These are phyloP conservation scores for Colletotrichum lentis DNA, from an alignment of 2,329 filamentous ascomycete species.

Conservation along the genomic window DNA sequence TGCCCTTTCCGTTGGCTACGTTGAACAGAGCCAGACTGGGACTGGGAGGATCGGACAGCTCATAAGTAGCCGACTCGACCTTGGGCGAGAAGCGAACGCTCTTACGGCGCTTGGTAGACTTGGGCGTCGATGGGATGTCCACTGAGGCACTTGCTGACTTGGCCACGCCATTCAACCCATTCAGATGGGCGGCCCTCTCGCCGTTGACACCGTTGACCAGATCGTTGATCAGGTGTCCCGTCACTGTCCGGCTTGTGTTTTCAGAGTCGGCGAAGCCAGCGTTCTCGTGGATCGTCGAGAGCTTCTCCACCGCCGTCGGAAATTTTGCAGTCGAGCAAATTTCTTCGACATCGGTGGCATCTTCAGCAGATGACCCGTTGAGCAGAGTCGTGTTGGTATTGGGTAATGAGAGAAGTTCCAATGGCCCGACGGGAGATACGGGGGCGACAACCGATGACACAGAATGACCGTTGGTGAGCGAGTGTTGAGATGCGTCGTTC, in stretches of 20 bases:
- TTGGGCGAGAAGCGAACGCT: constrained; percentile 75
- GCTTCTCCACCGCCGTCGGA: background rate
- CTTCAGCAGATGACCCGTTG: background rate
- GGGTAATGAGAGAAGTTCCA: constrained; percentile 61
- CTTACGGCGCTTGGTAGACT: constrained; percentile 59
- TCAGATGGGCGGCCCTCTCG: constrained; percentile 7
- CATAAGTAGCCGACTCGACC: constrained; percentile 70
- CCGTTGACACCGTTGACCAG: constrained; percentile 36
- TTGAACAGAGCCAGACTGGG: constrained; percentile 48
- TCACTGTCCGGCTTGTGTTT: background rate
- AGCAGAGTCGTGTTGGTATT: constrained; percentile 52
- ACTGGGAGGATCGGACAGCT: constrained; percentile 61
- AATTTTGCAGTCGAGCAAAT: background rate
- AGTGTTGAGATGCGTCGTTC: background rate
- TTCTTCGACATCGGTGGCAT: background rate
- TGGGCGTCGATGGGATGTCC: constrained; percentile 33
- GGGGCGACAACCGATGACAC: too few relatives aligned
- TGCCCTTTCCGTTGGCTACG: constrained; percentile 40
- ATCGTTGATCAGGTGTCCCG: constrained; percentile 33
- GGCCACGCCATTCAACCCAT: constrained; percentile 2
- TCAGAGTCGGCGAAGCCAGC: background rate
- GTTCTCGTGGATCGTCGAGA: constrained; percentile 31
- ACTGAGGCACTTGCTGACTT: constrained; percentile 10
- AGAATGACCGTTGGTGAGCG: background rate
- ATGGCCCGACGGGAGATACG: constrained; percentile 50